Evolutionary conservation across 352 stramenopile genomes (phyloP).

Genomic region (Phytophthora citrophthora): DNA sequence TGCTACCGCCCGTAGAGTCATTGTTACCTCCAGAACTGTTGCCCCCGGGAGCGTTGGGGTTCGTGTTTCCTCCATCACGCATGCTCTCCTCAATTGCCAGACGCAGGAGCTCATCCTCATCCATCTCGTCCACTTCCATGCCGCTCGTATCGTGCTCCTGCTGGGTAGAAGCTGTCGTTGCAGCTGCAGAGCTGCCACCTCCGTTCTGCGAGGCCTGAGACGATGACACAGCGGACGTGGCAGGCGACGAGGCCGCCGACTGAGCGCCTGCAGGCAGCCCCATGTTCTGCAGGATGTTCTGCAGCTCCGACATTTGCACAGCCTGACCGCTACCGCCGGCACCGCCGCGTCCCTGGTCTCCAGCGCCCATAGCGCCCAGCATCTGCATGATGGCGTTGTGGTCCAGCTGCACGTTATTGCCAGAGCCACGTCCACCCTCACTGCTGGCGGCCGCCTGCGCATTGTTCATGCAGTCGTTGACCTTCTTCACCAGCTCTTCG

Average conservation of each 20-base stretch:
- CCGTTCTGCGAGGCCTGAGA: constrained; percentile 76
- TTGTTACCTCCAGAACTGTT: constrained; percentile 54
- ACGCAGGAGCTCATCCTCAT: constrained; percentile 85
- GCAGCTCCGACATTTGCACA: constrained; percentile 87
- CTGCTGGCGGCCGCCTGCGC: constrained; percentile 51
- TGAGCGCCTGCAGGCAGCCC: constrained; percentile 70
- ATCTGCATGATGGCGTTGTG: constrained; percentile 93
- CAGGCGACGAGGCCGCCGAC: constrained; percentile 72
- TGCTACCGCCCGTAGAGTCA: constrained; percentile 35
- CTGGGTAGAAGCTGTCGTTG: constrained; percentile 73
- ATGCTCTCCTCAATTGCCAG: constrained; percentile 90
- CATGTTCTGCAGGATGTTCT: constrained; percentile 91
- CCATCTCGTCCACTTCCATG: constrained; percentile 89
- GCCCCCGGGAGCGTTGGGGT: constrained; percentile 36
- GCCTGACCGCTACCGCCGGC: constrained; percentile 46
- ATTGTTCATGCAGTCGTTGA: constrained; percentile 92
- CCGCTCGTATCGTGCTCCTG: constrained; percentile 81
- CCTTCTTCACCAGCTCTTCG: constrained; percentile 86
- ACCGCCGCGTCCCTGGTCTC: constrained; percentile 61
- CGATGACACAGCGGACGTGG: constrained; percentile 76
- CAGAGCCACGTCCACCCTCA: constrained; percentile 32
- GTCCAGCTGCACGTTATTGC: constrained; percentile 82
- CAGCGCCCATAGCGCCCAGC: constrained; percentile 82
- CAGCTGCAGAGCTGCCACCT: constrained; percentile 67
- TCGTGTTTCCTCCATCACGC: constrained; percentile 64